Conservation (phyloP, 768 basidiomycete genomes). For the Mycena albidolilacea region DNA sequence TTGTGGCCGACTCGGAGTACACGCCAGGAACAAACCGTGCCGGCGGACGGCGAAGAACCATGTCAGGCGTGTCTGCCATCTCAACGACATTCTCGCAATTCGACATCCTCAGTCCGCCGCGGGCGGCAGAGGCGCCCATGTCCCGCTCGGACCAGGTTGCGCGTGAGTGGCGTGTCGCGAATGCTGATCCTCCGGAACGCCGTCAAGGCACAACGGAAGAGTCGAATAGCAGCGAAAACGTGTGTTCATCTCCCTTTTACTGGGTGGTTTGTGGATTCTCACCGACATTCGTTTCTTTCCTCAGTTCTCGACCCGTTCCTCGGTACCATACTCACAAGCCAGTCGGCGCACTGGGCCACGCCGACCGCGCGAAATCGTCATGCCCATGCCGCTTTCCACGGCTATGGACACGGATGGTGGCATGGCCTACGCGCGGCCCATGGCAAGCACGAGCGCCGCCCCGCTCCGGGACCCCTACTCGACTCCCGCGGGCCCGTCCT, state of each 20-base stretch:
- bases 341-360: constrained; percentile 40
- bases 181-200: constrained; percentile 42
- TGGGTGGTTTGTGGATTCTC: background rate
- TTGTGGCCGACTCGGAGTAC: constrained; percentile 23
- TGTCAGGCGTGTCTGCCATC: constrained; percentile 47
- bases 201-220: constrained; percentile 28
- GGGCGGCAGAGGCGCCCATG: constrained; percentile 23
- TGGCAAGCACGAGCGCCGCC: background rate
- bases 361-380: constrained; percentile 50
- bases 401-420: constrained; percentile 5
- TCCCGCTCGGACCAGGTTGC: constrained; percentile 48
- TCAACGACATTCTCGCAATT: constrained; percentile 57
- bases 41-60: constrained; percentile 8
- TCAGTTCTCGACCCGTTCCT: constrained; percentile 28
- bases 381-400: constrained; percentile 43
- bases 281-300: constrained; percentile 1
- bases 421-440: background rate
- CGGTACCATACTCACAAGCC: constrained; percentile 25
- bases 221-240: constrained; percentile 20
- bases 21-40: constrained; percentile 16
- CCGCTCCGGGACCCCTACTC: background rate
- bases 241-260: constrained; percentile 18
- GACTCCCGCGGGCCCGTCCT: background rate
- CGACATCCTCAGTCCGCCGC: constrained; percentile 54
- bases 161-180: constrained; percentile 52